Base-by-base conservation (phyloP, 257 asterid genomes). In the Cinchona pubescens region DNA sequence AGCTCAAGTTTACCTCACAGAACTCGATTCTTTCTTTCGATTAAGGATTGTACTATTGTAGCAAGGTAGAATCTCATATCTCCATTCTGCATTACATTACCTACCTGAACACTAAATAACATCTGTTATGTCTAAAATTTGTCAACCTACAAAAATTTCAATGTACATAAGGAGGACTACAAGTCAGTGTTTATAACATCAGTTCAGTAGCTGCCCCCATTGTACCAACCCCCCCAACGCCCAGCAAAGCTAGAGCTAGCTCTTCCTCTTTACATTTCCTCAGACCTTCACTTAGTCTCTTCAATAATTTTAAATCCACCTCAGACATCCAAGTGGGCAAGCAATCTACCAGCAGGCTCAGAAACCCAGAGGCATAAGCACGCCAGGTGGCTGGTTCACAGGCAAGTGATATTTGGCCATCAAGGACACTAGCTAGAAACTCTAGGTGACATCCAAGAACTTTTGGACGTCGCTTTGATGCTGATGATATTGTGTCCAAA, bases 311-410 rank as follows among this genome's bases (percentile, higher is more conserved):
- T 0, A 75, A 83, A 5, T 89, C 81, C 85, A 89, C 78, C 75
- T 92, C 97, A 62, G 48, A 46, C 77, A 92, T 86, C 98, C 98
- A 94, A 27, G 86, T 80, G 1, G 97, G 96, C 9, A 82, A 80
- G 79, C 91, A 90, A 49, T 81, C 87, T 43, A 90, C 93, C 87
- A 89, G 85, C 84, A 92, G 81, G 86, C 97, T 88, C 87, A 94
- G 49, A 70, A 92, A 83, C 34, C 95, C 97, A 0, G 91, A 77
- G 35, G 85, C 91, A 7, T 94, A 94, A n/a, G 96, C 96, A 6
- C 81, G 96, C 98, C 98, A 94, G 8, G 96, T 94, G n/a, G 88
- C 90, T 1, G 76, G 84, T 80, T 94, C 91, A 79, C 97, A 94
- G 30, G 97, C 96, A 1, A 94, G 90, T 5, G 96, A 92, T 37